Evolutionary conservation across 495 filamentous ascomycete species (phyloP), one percentile per base, ranked within the genome.

Genomic region (Trichoderma parareesei): DNA sequence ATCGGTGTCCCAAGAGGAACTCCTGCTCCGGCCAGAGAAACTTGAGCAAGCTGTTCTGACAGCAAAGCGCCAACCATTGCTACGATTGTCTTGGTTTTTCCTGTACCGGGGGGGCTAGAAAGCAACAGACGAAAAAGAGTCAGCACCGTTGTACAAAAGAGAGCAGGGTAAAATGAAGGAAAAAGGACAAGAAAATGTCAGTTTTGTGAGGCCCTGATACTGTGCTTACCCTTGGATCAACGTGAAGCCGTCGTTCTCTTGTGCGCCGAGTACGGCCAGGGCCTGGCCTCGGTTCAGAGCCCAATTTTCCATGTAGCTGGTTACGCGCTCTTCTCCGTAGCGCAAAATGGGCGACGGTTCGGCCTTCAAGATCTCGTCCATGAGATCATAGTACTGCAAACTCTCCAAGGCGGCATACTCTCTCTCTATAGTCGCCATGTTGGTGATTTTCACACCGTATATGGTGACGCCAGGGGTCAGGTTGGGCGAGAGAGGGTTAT

Each of bases 11-110:
- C 78, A 38, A 63, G 33, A 44, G 61, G 63, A 66, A 76, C 65
- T 73, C 81, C 70, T 66, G 68, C 71, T 73, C 53, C 65, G 76
- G 53, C 53, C 11, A 35, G 3, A 63, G 67, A 76, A 65, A 73
- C 80, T 69, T 67, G 68, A 72, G 73, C 73, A 38, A 92, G 77
- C n/a, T 69, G 77, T 55, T 81, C 80, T 5, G 85, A 91, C 13
- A 98, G 70, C 8, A 98, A 79, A 66, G 91, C 90, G 53, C 94
- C 94, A 14, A 97, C 91, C 78, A 98, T 96, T 59, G 93, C 94
- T 65, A 96, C 85, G 64, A 98, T 98, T 0, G 94, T 98, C 73
- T 98, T 98, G 0, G 94, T 98, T 76, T 98, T 98, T 70, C 94
- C 94, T 4, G 93, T 94, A 71, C 94, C 94, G 2, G 94, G 94